Percentiles rank a stretch among this genome's conserved stretches.
phyloP scores from a whole-genome alignment of 2,329 filamentous ascomycete genomes.

The Teratosphaeria destructans region DNA sequence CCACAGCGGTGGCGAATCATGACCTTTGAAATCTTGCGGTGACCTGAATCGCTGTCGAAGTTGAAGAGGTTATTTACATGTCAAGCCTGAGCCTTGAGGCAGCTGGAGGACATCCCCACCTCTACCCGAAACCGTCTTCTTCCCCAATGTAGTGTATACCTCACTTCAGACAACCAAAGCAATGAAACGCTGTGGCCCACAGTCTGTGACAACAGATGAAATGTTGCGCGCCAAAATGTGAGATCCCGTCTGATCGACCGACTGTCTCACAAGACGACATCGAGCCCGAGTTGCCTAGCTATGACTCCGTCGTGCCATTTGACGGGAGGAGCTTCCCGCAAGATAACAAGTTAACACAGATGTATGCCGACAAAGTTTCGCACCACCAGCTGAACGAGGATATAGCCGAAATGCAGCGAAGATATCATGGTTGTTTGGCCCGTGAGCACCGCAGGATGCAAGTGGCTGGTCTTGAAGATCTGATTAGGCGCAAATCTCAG shows the following conservation, averaged over 20 bases:
- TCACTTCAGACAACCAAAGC: too few species aligned
- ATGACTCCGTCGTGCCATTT: neutral
- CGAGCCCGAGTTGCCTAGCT: neutral
- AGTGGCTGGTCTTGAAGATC: neutral
- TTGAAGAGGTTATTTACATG: too few species aligned
- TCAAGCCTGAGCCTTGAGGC: too few species aligned
- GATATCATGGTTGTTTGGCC: neutral
- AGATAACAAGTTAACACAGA: neutral
- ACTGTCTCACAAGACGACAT: neutral
- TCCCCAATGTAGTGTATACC: too few species aligned
- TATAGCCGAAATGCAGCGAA: neutral
- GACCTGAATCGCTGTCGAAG: too few species aligned
- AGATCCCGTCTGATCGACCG: neutral
- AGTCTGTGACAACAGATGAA: too few species aligned
- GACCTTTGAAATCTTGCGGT: too few species aligned
- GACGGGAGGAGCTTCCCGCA: neutral
- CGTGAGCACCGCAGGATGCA: neutral
- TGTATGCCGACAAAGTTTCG: neutral
- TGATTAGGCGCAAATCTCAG: neutral
- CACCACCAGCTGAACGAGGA: neutral
- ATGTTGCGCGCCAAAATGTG: too few species aligned
- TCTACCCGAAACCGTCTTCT: too few species aligned
- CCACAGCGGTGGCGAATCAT: too few species aligned
- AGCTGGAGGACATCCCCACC: too few species aligned
- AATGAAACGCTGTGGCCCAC: too few species aligned